These are phyloP conservation scores for Lepidium aucheri DNA, from an alignment of 345 rosid species.

Conservation along the genomic window DNA sequence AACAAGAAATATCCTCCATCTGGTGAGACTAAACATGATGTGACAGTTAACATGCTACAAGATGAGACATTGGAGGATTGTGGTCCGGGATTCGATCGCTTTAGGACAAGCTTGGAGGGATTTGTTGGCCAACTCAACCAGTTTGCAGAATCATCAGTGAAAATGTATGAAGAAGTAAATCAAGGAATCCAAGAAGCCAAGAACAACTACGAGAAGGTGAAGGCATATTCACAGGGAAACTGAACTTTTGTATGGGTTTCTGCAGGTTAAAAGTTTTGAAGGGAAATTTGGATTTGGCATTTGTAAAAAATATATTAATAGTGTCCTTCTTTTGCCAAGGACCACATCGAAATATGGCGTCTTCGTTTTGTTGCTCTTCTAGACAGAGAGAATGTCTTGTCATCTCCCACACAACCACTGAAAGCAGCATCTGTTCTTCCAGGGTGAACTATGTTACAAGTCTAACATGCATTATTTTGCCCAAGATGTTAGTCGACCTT, in stretches of 20 bases:
- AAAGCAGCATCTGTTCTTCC: too few species aligned
- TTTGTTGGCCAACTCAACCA: conserved; percentile 46
- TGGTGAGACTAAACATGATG: conserved; percentile 31
- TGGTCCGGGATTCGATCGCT: conserved; percentile 44
- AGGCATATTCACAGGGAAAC: conserved; percentile 18
- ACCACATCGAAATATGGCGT: too few species aligned
- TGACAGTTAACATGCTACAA: conserved; percentile 31
- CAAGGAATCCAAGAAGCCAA: conserved; percentile 42
- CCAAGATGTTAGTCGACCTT: too few species aligned
- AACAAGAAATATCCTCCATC: conserved; percentile 35
- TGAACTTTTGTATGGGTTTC: neutral
- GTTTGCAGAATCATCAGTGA: conserved; percentile 49
- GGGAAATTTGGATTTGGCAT: conserved; percentile 12
- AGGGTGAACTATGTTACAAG: too few species aligned
- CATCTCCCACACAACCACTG: too few species aligned
- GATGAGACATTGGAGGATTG: conserved; percentile 53
- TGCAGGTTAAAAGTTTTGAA: conserved; percentile 1
- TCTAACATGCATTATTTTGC: too few species aligned
- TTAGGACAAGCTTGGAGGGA: conserved; percentile 44
- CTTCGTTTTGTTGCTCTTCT: too few species aligned
- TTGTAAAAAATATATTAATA: conserved; percentile 28
- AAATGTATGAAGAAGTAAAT: conserved; percentile 42
- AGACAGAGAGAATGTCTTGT: too few species aligned
- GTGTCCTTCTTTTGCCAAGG: too few species aligned
- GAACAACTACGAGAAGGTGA: conserved; percentile 20